Evolutionary conservation across 352 stramenopile genomes (phyloP).

Genomic region (Phytopythium vexans): DNA sequence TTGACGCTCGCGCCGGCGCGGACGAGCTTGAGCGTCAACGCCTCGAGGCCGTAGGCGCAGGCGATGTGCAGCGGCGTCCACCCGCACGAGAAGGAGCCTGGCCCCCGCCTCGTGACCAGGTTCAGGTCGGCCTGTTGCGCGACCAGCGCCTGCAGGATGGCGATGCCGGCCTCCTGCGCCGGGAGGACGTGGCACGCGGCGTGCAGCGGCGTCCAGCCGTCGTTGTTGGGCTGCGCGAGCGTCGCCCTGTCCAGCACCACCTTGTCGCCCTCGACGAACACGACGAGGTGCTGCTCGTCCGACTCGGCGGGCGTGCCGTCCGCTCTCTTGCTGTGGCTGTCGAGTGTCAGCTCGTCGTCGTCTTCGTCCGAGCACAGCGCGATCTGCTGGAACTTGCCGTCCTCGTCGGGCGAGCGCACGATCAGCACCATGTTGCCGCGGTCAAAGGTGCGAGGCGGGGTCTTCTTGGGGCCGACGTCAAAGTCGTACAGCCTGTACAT

Average conservation of each 20-base stretch:
- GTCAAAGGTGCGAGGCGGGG: slow-evolving; percentile 41
- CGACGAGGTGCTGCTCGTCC: slow-evolving; percentile 51
- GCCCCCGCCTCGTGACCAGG: slow-evolving; percentile 55
- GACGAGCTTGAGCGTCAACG: slow-evolving; percentile 71
- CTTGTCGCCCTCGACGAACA: slow-evolving; percentile 66
- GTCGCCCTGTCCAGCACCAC: slow-evolving; percentile 66
- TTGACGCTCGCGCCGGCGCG: slow-evolving; percentile 65
- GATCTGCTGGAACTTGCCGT: slow-evolving; percentile 52
- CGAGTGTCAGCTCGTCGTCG: slow-evolving; percentile 7
- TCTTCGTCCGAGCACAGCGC: slow-evolving; percentile 17
- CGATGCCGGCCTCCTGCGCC: slow-evolving; percentile 63
- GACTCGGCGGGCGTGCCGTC: slow-evolving; percentile 18
- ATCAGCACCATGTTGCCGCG: slow-evolving; percentile 62
- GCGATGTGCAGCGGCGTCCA: slow-evolving; percentile 80
- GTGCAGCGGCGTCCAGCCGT: slow-evolving; percentile 80
- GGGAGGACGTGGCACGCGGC: slow-evolving; percentile 72
- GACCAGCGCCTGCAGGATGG: slow-evolving; percentile 67
- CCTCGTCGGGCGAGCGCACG: slow-evolving; percentile 45
- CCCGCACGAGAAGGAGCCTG: slow-evolving; percentile 71
- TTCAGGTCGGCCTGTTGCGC: slow-evolving; percentile 60
- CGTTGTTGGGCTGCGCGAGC: slow-evolving; percentile 67
- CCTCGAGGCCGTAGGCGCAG: slow-evolving; percentile 72
- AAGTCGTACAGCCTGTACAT: slow-evolving; percentile 84
- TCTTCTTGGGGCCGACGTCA: slow-evolving; percentile 69
- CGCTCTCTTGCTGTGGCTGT: slow-evolving; percentile 6